Base-by-base conservation (phyloP, 768 basidiomycete species). In the Boletus sensibilis region DNA sequence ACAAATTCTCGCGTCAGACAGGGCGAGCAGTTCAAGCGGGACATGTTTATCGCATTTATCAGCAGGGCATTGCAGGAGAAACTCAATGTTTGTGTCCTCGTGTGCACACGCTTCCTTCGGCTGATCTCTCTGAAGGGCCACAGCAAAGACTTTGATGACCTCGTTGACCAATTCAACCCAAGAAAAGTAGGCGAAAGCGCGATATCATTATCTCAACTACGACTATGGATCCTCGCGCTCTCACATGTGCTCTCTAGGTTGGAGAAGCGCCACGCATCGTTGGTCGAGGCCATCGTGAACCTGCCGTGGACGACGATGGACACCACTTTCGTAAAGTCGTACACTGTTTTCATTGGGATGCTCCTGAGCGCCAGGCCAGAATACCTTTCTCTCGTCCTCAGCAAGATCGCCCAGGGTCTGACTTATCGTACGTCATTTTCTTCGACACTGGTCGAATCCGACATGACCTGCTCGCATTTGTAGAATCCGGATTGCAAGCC, bases 231-330 rank as follows among this genome's bases (percentile, higher is more conserved):
- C 31, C 79, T 86, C 31, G 92, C 94, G 0, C 80, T 99, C 27
- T 90, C 92, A 1, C 92, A 98, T 66, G 91, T 94, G 57, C 92
- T 98, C 52, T 95, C 94, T 25, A 83, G 92, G 40, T 78, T 99
- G 33, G 94, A 94, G 63, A 85, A 85, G 47, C 78, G 81, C 10
- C 95, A 98, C 68, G 76, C 85, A 16, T 68, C 84, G 0, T 83
- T 99, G 31, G 87, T 98, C 37, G 85, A 94, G 58, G 92, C 94
- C 14, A 83, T 98, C 55, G 79, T 98, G 41, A 81, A 80, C 58
- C 79, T 98, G 66, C 92, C 94, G 13, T 99, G 97, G 97, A 87
- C 90, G 16, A 90, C 86, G n/a, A 84, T 93, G 73, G 94, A 96
- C 66, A 82, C 82, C 33, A 75, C 77, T 34, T 90, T 96, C 61